A percentile compares a stretch with the other conserved stretches of the same genome.
Evolutionary conservation across 352 stramenopile genomes (phyloP).

Genomic region (Pythium brassicae): DNA sequence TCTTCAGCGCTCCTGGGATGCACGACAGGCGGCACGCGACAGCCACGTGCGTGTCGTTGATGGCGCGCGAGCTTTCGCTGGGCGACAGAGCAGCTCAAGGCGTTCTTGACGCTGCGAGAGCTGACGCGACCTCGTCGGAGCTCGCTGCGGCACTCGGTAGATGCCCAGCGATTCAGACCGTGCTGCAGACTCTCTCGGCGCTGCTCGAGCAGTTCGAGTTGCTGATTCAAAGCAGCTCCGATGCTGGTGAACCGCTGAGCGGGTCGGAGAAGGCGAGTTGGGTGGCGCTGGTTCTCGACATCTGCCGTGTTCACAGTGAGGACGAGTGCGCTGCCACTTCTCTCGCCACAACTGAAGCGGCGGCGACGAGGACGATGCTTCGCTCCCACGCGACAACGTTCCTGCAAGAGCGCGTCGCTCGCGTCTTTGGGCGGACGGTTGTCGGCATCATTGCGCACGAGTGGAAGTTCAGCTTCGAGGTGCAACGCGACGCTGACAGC

Average conservation of each 20-base stretch:
- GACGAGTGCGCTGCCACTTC: background rate
- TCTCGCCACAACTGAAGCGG: background rate
- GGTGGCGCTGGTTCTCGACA: conserved; percentile 1
- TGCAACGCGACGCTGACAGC: background rate
- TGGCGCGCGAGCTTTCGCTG: background rate
- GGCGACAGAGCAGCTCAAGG: background rate
- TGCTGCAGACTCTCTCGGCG: conserved; percentile 19
- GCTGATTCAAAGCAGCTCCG: conserved; percentile 11
- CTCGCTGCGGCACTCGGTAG: conserved; percentile 6
- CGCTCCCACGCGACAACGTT: conserved; percentile 7
- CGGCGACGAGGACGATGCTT: background rate
- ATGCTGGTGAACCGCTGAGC: background rate
- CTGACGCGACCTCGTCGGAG: background rate
- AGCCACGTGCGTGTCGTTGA: background rate
- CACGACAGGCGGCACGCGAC: background rate
- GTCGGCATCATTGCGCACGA: conserved; percentile 30
- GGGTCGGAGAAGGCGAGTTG: conserved; percentile 4
- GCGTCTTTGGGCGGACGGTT: conserved; percentile 21
- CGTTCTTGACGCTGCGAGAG: background rate
- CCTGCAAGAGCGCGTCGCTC: conserved; percentile 6
- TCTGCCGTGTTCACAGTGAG: background rate
- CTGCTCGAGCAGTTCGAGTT: conserved; percentile 19
- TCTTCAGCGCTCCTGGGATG: background rate
- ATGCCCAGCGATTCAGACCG: conserved; percentile 10
- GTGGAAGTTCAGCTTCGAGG: conserved; percentile 40